Percentiles rank a stretch among this genome's conserved stretches.
phyloP scores from a whole-genome alignment of 768 basidiomycete genomes.

The Lactifluus echinatus region DNA sequence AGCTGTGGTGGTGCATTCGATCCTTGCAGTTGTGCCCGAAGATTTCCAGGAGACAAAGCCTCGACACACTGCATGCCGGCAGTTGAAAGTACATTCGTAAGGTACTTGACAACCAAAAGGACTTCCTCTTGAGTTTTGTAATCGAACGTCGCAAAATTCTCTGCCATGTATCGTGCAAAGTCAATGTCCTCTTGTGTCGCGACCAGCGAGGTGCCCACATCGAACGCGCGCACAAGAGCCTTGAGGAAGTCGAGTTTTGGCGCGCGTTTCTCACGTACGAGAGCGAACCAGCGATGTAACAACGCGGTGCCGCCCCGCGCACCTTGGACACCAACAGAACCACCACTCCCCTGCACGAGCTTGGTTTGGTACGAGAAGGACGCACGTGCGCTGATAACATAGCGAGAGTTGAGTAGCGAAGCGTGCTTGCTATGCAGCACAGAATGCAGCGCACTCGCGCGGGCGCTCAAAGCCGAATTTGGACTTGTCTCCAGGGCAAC shows the following conservation, averaged over 20 bases:
- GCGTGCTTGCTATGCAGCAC: constrained; percentile 84
- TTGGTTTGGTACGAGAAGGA: constrained; percentile 81
- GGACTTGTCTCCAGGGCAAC: constrained; percentile 89
- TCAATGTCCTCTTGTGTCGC: constrained; percentile 73
- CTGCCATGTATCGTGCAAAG: constrained; percentile 87
- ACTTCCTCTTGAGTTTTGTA: constrained; percentile 96
- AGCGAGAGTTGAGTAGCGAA: constrained; percentile 81
- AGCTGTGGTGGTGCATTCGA: constrained; percentile 10
- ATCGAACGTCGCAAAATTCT: constrained; percentile 87
- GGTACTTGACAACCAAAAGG: constrained; percentile 70
- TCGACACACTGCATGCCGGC: constrained; percentile 79
- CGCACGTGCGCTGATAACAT: constrained; percentile 66
- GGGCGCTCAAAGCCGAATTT: constrained; percentile 46
- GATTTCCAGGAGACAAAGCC: constrained; percentile 57
- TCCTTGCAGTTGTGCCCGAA: constrained; percentile 51
- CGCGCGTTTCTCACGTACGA: constrained; percentile 85
- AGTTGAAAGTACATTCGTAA: constrained; percentile 69
- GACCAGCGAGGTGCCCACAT: constrained; percentile 50
- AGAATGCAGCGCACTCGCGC: constrained; percentile 74
- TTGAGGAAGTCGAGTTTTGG: constrained; percentile 83
- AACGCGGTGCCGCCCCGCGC: constrained; percentile 44
- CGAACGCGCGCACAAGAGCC: constrained; percentile 73
- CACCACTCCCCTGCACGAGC: constrained; percentile 30
- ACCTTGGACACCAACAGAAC: constrained; percentile 41
- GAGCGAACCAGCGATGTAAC: constrained; percentile 82